Base-by-base conservation (phyloP, 106 monocot genomes). In the Allium cepa region DNA sequence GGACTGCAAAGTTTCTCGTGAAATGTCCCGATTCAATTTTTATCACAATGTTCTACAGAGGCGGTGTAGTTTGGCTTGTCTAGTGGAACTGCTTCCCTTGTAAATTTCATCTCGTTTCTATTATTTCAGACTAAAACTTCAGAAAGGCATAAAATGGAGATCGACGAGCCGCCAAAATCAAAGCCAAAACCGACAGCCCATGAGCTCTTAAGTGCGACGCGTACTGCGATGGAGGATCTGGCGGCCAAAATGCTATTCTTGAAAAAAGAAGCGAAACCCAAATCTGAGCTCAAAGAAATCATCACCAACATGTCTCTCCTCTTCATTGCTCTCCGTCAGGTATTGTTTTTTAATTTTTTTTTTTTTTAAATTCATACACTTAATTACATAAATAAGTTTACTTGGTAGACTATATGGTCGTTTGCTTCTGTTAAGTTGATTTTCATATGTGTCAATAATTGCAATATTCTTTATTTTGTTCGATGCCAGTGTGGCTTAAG, bases 261-360 rank as follows among this genome's bases (percentile, higher is more conserved):
- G 45, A 99, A 93, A 85, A 87, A 76, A 69, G 93, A 99, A 58
- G 80, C 81, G 36, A 68, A 73, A 26, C 75, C 87, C 62, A 99
- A 90, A 48, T 90, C 90, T 46, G 99, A 99, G 36, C 90, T 93
- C 74, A 93, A 92, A 1, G 93, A 90, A 51, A 87, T 93, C 73
- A 63, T 81, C 79, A 93, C 99, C 64, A 81, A 93, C 69, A 83
- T 79, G 87, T 93, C 99, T 53, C 90, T 99, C 77, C 79, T 79
- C 75, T 85, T 99, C 79, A 78, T 99, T 70, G 62, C 85, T 57
- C 87, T 99, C 57, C 93, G 99, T 59, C 83, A 85, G 82, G 92
- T 87, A 8, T 17, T 14, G 67, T 52, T 67, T 52, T 17, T 17
- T 17, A 64, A 50, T 17, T 64, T 13, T 47, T 17, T 10, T 7